phyloP scores from a whole-genome alignment of 192 early-diverging fungal genomes.

The Helicostylum pulchrum region DNA sequence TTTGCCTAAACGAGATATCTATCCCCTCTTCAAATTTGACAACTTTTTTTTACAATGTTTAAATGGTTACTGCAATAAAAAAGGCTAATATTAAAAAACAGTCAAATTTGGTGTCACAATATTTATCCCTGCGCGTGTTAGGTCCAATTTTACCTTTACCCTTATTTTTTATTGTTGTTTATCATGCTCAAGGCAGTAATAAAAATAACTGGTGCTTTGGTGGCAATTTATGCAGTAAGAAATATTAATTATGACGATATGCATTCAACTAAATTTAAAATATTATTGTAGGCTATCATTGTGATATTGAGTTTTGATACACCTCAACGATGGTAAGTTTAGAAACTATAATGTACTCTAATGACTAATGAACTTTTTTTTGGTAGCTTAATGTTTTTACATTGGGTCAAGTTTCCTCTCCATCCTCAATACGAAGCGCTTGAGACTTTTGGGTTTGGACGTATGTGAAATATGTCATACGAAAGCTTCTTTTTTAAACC shows the following conservation, averaged over 20 bases:
- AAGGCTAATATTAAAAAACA: too few species aligned
- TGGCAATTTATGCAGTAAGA: slow-evolving; percentile 7
- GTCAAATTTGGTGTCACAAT: too few species aligned
- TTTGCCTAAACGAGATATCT: too few species aligned
- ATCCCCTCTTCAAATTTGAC: too few species aligned
- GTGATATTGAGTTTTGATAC: slow-evolving; percentile 15
- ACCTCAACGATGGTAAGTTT: slow-evolving; percentile 26
- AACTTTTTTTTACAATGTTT: too few species aligned
- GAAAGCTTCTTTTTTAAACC: too few species aligned
- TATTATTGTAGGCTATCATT: slow-evolving; percentile 9
- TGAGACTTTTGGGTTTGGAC: slow-evolving; percentile 38
- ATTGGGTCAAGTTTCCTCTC: slow-evolving; percentile 33
- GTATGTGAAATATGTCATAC: slow-evolving; percentile 11
- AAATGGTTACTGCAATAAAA: too few species aligned
- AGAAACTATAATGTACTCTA: not conserved
- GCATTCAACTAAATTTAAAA: not conserved
- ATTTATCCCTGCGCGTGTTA: too few species aligned
- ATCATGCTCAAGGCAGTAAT: not conserved
- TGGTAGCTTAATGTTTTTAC: slow-evolving; percentile 29
- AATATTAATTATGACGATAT: not conserved
- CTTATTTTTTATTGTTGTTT: not conserved
- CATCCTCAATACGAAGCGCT: slow-evolving; percentile 24
- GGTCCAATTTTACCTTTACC: too few species aligned
- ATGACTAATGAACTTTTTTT: not conserved
- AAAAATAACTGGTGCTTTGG: not conserved